phyloP scores from a whole-genome alignment of 768 basidiomycete genomes.

The Phlebiopsis flavidoalba region DNA sequence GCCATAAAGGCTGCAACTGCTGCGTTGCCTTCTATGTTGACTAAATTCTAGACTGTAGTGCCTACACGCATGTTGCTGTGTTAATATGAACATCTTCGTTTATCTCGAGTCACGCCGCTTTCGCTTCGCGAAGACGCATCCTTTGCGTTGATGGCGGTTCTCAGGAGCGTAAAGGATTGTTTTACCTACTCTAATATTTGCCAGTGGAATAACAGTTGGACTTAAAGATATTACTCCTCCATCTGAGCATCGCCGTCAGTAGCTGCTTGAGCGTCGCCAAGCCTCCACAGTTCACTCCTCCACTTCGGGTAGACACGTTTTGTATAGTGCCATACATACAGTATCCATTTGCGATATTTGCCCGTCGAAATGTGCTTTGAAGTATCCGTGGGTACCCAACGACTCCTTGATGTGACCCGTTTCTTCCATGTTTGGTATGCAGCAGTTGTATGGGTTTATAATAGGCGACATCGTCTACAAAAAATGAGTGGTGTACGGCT shows the following conservation, averaged over 20 bases:
- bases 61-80: no score
- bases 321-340: slow-evolving; percentile 92
- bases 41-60: no score
- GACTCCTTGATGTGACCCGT: slow-evolving; percentile 87
- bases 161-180: no score
- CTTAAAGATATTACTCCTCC: slow-evolving; percentile 16
- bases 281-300: slow-evolving; percentile 52
- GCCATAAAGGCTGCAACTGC: no score
- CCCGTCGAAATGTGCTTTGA: slow-evolving; percentile 94
- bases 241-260: slow-evolving; percentile 15
- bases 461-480: slow-evolving; percentile 77
- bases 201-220: not conserved
- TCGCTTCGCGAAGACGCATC: no score
- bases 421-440: slow-evolving; percentile 86
- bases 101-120: no score
- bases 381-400: slow-evolving; percentile 93
- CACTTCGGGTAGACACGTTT: slow-evolving; percentile 92
- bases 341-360: slow-evolving; percentile 96
- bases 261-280: not conserved
- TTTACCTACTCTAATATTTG: no score
- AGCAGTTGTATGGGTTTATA: slow-evolving; percentile 93
- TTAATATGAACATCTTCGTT: no score
- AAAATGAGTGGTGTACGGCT: not conserved
- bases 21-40: no score
- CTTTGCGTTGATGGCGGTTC: no score